Evolutionary conservation across 345 rosid species (phyloP).

Genomic region (Euphorbia pulcherrima): DNA sequence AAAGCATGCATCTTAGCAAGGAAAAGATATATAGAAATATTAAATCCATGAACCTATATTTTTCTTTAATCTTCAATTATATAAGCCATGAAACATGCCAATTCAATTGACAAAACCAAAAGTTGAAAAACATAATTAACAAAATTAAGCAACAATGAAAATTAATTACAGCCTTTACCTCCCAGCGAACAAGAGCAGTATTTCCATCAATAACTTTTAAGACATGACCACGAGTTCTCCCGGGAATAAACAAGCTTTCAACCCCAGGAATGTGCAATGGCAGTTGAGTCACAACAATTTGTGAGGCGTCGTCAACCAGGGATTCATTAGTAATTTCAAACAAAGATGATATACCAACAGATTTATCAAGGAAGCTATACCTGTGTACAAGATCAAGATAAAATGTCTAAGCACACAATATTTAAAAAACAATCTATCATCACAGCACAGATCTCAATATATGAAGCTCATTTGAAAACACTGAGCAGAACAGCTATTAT

Average conservation of each 20-base stretch:
- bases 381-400: slow-evolving; percentile 41
- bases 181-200: slow-evolving; percentile 92
- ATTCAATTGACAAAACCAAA: neutral
- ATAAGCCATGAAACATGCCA: neutral
- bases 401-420: neutral
- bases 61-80: neutral
- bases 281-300: slow-evolving; percentile 60
- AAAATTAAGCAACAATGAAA: slow-evolving; percentile 8
- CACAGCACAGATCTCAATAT: neutral
- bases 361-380: slow-evolving; percentile 83
- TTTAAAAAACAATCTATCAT: slow-evolving; percentile 1
- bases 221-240: slow-evolving; percentile 67
- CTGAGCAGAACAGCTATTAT: neutral
- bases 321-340: slow-evolving; percentile 58
- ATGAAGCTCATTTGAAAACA: neutral
- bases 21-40: neutral
- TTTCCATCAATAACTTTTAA: slow-evolving; percentile 52
- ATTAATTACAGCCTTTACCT: slow-evolving; percentile 45
- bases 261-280: slow-evolving; percentile 69
- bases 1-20: neutral
- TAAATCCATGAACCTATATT: neutral
- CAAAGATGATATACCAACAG: slow-evolving; percentile 73
- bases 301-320: slow-evolving; percentile 45
- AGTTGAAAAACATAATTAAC: neutral
- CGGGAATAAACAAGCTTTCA: slow-evolving; percentile 74